Conservation (phyloP, 176 grass and related monocot species). For the Themeda triandra region DNA sequence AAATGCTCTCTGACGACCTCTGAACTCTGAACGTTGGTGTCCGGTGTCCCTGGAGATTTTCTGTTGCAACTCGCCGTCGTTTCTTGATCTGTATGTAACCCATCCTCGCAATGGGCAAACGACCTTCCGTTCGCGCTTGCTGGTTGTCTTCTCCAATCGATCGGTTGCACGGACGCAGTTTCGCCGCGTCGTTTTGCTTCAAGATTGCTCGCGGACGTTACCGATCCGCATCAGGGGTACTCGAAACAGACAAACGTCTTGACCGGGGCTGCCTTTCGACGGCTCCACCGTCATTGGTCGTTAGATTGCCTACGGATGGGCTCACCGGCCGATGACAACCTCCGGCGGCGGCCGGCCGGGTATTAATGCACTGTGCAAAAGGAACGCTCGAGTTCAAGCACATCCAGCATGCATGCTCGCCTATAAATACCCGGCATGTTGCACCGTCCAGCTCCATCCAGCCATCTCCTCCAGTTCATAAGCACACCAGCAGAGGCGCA, state of each 20-base stretch:
- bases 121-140: neutral
- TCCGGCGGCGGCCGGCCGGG: constrained; percentile 10
- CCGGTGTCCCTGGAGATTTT: neutral
- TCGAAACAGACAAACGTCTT: neutral
- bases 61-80: neutral
- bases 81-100: neutral
- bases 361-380: constrained; percentile 3
- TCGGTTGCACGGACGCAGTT: neutral
- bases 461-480: neutral
- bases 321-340: constrained; percentile 37
- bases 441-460: constrained; percentile 25
- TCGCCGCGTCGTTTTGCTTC: neutral
- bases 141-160: neutral
- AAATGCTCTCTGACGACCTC: neutral
- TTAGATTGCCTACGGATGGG: constrained; percentile 25
- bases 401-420: neutral
- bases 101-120: neutral
- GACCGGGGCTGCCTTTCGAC: neutral
- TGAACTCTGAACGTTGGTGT: neutral
- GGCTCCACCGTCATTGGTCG: constrained; percentile 12
- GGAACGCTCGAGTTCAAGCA: neutral
- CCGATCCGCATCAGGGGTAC: neutral
- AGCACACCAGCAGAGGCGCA: neutral
- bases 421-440: constrained; percentile 31
- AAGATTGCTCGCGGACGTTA: neutral